These are phyloP conservation scores for Amanita pseudoporphyria DNA, from an alignment of 768 basidiomycete genomes.

Conservation along the genomic window DNA sequence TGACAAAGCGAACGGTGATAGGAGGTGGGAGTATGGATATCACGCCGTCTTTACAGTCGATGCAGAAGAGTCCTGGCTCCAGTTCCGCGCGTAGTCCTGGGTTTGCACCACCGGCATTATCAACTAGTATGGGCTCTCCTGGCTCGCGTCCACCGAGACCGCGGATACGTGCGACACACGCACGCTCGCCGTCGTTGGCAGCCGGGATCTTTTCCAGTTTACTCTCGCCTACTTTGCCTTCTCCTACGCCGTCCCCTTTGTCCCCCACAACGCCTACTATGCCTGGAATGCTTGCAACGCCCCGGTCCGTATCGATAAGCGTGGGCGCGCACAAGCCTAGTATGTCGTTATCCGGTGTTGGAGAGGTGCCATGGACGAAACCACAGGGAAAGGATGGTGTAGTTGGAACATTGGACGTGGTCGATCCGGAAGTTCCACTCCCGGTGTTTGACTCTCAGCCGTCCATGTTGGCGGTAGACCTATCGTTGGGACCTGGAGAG, in stretches of 20 bases:
- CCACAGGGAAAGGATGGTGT: conserved; percentile 6
- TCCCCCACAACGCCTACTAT: conserved; percentile 11
- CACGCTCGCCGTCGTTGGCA: conserved; percentile 42
- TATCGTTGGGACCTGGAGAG: conserved; percentile 75
- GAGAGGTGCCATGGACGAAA: not conserved
- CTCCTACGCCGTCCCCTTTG: not conserved
- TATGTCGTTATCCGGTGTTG: too few species aligned
- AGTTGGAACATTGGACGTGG: conserved; percentile 24
- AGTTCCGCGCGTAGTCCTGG: too few species aligned
- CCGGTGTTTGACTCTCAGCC: conserved; percentile 84
- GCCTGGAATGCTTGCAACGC: conserved; percentile 6
- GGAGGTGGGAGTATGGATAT: conserved; percentile 83
- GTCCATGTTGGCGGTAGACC: conserved; percentile 83
- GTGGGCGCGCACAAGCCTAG: too few species aligned
- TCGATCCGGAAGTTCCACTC: conserved; percentile 57
- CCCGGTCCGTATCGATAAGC: not conserved
- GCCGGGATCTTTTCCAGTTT: conserved; percentile 38
- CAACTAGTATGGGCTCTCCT: not conserved
- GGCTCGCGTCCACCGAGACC: not conserved
- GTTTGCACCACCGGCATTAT: not conserved
- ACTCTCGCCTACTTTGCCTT: conserved; percentile 27
- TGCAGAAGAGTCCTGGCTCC: not conserved
- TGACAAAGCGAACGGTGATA: conserved; percentile 39
- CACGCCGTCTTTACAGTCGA: conserved; percentile 30
- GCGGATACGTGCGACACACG: conserved; percentile 27